Conservation (phyloP, 2,329 filamentous ascomycete species). For the Pseudogymnoascus pannorum region DNA sequence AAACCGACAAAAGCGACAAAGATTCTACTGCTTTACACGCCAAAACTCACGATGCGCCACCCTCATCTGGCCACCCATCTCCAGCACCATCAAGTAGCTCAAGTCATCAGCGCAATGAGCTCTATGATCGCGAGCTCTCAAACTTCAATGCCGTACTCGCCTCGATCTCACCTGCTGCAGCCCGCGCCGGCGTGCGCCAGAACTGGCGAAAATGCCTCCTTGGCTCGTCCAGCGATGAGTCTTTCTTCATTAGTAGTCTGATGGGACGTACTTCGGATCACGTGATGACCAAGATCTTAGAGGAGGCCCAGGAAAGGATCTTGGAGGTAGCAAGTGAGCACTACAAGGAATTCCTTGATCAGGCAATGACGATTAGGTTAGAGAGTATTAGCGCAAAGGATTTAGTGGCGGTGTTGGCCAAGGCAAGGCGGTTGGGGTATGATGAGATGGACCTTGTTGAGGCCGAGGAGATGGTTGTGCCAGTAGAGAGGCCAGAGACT, state of each 20-base stretch:
- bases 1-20: neutral
- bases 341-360: neutral
- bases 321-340: neutral
- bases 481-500: neutral
- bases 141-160: slow-evolving; percentile 3
- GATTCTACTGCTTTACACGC: neutral
- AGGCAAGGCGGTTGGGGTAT: neutral
- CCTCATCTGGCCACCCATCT: neutral
- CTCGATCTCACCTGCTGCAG: neutral
- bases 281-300: neutral
- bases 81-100: neutral
- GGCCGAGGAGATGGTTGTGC: neutral
- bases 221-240: neutral
- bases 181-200: neutral
- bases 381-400: neutral
- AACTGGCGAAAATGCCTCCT: neutral
- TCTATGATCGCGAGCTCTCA: neutral
- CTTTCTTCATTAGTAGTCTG: neutral
- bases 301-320: neutral
- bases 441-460: neutral
- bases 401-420: neutral
- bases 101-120: neutral
- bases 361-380: neutral
- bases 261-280: neutral
- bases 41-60: neutral